These are phyloP conservation scores for Pythium aphanidermatum DNA, from an alignment of 352 stramenopile genomes.

Conservation along the genomic window DNA sequence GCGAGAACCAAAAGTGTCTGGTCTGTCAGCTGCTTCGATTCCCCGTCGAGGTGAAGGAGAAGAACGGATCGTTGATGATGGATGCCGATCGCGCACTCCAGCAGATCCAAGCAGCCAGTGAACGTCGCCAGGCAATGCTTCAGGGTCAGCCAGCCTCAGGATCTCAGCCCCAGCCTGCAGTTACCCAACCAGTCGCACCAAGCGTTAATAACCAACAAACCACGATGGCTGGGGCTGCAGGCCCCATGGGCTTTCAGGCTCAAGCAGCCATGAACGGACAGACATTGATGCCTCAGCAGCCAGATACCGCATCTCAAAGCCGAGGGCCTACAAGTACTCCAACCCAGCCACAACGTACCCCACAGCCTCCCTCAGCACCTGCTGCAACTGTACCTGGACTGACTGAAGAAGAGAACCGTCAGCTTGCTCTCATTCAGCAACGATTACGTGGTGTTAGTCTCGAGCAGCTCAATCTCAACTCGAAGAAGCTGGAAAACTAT, in stretches of 20 bases:
- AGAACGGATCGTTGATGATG: slow-evolving; percentile 79
- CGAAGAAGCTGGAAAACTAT: slow-evolving; percentile 76
- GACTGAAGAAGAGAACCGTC: slow-evolving; percentile 59
- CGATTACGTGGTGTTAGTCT: slow-evolving; percentile 59
- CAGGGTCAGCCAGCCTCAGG: slow-evolving; percentile 1
- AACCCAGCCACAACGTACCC: too few relatives aligned
- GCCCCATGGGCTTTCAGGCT: too few relatives aligned
- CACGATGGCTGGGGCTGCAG: too few relatives aligned
- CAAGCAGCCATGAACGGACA: slow-evolving; percentile 13
- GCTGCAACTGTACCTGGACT: slow-evolving; percentile 31
- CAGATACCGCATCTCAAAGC: too few relatives aligned
- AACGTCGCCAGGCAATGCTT: slow-evolving; percentile 26
- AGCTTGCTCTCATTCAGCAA: slow-evolving; percentile 67
- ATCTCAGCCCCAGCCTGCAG: background rate
- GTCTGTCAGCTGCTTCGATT: slow-evolving; percentile 97
- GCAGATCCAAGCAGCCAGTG: slow-evolving; percentile 70
- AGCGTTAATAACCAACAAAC: background rate
- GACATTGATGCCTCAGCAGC: background rate
- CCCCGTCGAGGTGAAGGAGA: slow-evolving; percentile 94
- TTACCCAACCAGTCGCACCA: background rate
- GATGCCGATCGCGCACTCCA: slow-evolving; percentile 69
- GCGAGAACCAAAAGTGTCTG: slow-evolving; percentile 95
- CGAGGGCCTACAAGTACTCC: too few relatives aligned
- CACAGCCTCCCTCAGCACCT: background rate
- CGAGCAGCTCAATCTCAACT: slow-evolving; percentile 72